Evolutionary conservation across 139 green algal genomes (phyloP).

Genomic region (Asterochloris erici): DNA sequence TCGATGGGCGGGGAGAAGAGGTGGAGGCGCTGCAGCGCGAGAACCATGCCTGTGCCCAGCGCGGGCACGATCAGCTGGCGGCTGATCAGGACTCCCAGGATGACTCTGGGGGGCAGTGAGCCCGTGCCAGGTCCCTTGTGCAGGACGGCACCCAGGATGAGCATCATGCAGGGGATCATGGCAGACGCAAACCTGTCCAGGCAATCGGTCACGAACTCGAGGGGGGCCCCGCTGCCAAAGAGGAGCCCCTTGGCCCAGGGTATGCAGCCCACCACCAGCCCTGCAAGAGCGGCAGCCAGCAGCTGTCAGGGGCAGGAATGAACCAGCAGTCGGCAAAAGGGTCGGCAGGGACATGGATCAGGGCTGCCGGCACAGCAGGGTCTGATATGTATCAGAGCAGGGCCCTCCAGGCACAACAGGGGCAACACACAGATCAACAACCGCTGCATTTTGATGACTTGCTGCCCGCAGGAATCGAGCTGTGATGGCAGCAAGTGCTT

Average conservation of each 20-base stretch:
- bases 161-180: slow-evolving; percentile 54
- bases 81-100: slow-evolving; percentile 24
- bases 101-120: slow-evolving; percentile 30
- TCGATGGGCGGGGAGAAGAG: slow-evolving; percentile 41
- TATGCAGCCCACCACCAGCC: slow-evolving; percentile 7
- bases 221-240: neutral
- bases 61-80: slow-evolving; percentile 48
- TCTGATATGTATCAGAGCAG: too few species aligned
- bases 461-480: too few species aligned
- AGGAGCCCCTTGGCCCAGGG: slow-evolving; percentile 7
- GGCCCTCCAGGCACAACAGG: too few species aligned
- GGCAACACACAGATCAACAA: too few species aligned
- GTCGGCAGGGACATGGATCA: too few species aligned
- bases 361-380: too few species aligned
- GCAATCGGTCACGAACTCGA: slow-evolving; percentile 25
- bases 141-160: slow-evolving; percentile 60
- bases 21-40: neutral
- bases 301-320: too few species aligned
- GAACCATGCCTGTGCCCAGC: slow-evolving; percentile 2
- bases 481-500: too few species aligned
- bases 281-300: neutral
- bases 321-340: too few species aligned
- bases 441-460: too few species aligned
- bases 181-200: slow-evolving; percentile 41
- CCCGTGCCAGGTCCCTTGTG: slow-evolving; percentile 35